Base-by-base conservation (phyloP, 2,329 filamentous ascomycete genomes). In the Diaporthe ampelina region DNA sequence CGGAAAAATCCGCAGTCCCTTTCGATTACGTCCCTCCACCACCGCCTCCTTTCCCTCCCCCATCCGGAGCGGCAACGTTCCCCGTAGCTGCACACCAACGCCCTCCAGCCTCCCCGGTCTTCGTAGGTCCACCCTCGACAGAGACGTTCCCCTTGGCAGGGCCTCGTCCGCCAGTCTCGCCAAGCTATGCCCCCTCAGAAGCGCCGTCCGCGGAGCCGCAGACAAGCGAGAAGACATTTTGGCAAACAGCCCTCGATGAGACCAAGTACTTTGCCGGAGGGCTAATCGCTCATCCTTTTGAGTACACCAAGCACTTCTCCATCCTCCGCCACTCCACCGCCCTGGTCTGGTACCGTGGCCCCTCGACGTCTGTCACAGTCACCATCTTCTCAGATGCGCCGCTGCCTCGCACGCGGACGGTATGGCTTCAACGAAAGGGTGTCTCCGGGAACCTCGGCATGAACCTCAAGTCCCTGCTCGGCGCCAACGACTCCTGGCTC, bases 371-470 rank as follows among this genome's bases (percentile, higher is more conserved):
- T 10, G 85, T 94, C 7, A 86, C 89, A 4, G 85, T 94, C 52
- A 92, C 91, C 2, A 86, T 94, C 61, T 91, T 94, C 78, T 88
- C 87, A 73, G 89, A 92, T 76, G 81, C 83, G 2, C 86, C 88
- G 0, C 80, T 94, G 0, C 91, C 92, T 0, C 71, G 82, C 0
- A 86, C 88, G 32, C 87, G 92, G 9, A 90, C 89, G 0, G 80
- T 94, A 19, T 94, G 91, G 90, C 83, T 94, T 35, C 92, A 94
- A 82, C 88, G 88, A 74, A 92, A 91, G 76, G 93, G 92, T 2
- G 93, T 86, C 83, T 91, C 90, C 0, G 93, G 93, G 6, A 91
- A 92, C 78, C 87, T 91, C 65, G 93, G 93, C 24, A 93, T 94
- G 89, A 87, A 87, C 9, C 83, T 91, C 37, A 93, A 92, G 79